Base-by-base conservation (phyloP, 305 asterid genomes). In the Rubia peregrina region DNA sequence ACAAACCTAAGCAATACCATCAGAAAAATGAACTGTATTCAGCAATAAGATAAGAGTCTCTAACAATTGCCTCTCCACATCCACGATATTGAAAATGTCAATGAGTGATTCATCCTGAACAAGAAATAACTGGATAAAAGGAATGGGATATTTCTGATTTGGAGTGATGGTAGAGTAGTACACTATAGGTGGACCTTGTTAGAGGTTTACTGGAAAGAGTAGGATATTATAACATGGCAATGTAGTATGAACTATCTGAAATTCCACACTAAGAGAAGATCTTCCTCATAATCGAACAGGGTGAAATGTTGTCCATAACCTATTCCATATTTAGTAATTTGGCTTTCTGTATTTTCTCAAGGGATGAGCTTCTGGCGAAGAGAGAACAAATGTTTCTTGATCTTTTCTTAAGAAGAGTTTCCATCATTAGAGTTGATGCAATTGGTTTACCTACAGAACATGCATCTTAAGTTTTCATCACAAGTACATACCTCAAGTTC, bases 401-500 rank as follows among this genome's bases (percentile, higher is more conserved):
- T 13, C 55, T 67, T 67, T 49, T 67, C 30, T 48, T 53, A 8
- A 67, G 16, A 67, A 51, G 13, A 65, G 9, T 33, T 70, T 69
- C 48, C 49, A 63, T 17, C 1, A 33, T 2, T 40, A 7, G 43
- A 7, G 19, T 43, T 19, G 48, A 19, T 19, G 69, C 44, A 74
- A 41, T 61, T 68, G 48, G 21, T 59, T 44, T 26, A 26, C 14
- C 33, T 13, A 13, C 9, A 10, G 38, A 38, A 36, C 33, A 73
- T 24, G 13, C 44, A n/a, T 4, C 17, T 36, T 19, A 42, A 79
- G 71, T 17, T 56, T 41, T 70, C 43, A 65, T 40, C 61, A 78
- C 49, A 75, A 65, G 69, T 61, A 60, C 90, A 73, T 65, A 94
- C 99, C 97, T 91, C 76, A 81, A 74, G 68, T 77, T 79, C 78